phyloP scores from a whole-genome alignment of 345 rosid species.

The Schrenkiella parvula region DNA sequence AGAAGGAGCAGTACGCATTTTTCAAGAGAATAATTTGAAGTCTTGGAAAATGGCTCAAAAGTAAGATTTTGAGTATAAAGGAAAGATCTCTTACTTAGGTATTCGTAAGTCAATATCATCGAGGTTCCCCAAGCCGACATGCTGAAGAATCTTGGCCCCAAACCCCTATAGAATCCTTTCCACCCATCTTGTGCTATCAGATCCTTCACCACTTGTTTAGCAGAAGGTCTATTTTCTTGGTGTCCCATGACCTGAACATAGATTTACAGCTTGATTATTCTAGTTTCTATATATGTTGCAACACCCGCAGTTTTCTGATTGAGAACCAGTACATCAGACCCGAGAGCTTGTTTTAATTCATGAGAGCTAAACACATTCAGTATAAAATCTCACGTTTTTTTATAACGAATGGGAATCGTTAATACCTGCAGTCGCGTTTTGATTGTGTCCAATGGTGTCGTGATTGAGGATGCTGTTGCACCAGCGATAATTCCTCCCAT shows the following conservation, averaged over 20 bases:
- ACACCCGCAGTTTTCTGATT: background rate
- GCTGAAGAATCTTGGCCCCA: conserved; percentile 95
- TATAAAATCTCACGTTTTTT: background rate
- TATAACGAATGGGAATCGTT: background rate
- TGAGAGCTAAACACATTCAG: background rate
- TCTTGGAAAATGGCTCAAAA: background rate
- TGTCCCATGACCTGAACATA: conserved; percentile 70
- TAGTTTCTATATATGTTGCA: background rate
- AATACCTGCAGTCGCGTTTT: conserved; percentile 93
- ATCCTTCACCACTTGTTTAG: conserved; percentile 60
- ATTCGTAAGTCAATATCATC: conserved; percentile 92
- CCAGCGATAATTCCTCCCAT: conserved; percentile 92
- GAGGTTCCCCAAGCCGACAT: conserved; percentile 99
- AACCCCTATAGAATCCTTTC: conserved; percentile 86
- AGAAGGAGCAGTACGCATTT: background rate
- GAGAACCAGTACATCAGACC: background rate
- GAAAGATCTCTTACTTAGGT: conserved; percentile 64
- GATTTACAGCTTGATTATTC: background rate
- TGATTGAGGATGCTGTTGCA: conserved; percentile 89
- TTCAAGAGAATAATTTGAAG: background rate
- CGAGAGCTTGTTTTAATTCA: background rate
- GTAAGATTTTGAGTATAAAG: background rate
- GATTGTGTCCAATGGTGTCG: conserved; percentile 92
- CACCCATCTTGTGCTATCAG: conserved; percentile 90
- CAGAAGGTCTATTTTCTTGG: conserved; percentile 63